These are phyloP conservation scores for Globisporangium apiculatum DNA, from an alignment of 352 stramenopile genomes.

Conservation along the genomic window DNA sequence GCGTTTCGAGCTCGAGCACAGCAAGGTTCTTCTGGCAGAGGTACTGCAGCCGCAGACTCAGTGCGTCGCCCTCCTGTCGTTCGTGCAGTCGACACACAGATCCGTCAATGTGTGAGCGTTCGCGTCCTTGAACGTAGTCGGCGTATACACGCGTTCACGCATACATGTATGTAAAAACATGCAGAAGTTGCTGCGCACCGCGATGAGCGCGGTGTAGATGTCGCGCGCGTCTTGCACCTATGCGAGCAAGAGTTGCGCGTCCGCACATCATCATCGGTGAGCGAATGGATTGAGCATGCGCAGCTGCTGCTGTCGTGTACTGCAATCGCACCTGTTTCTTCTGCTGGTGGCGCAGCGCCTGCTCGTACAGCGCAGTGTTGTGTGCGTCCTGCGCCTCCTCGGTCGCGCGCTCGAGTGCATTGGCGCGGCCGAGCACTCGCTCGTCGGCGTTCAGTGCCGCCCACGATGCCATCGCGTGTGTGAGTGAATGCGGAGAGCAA, in stretches of 20 bases:
- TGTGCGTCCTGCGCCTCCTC: constrained; percentile 67
- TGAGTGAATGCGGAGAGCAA: too few relatives aligned
- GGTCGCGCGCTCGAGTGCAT: constrained; percentile 27
- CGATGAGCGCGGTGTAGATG: constrained; percentile 34
- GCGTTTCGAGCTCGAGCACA: constrained; percentile 40
- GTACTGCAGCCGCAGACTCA: constrained; percentile 50
- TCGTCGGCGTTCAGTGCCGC: constrained; percentile 48
- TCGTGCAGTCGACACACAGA: too few relatives aligned
- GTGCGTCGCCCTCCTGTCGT: constrained; percentile 10
- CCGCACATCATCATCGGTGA: not conserved
- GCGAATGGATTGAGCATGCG: not conserved
- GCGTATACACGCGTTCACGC: too few relatives aligned
- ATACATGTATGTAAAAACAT: not conserved
- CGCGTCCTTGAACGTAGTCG: too few relatives aligned
- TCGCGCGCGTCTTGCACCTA: constrained; percentile 23
- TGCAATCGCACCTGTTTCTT: constrained; percentile 22
- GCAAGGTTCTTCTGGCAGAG: constrained; percentile 67
- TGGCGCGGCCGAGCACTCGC: constrained; percentile 13
- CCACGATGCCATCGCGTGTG: constrained; percentile 44
- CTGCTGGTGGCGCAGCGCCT: constrained; percentile 62
- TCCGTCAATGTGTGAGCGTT: too few relatives aligned
- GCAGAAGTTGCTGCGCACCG: constrained; percentile 6
- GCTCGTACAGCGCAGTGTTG: constrained; percentile 49
- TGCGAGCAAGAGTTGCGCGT: not conserved
- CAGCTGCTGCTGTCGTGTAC: not conserved